These are phyloP conservation scores for Heracleum sosnowskyi DNA, from an alignment of 129 eudicot species.

Conservation along the genomic window DNA sequence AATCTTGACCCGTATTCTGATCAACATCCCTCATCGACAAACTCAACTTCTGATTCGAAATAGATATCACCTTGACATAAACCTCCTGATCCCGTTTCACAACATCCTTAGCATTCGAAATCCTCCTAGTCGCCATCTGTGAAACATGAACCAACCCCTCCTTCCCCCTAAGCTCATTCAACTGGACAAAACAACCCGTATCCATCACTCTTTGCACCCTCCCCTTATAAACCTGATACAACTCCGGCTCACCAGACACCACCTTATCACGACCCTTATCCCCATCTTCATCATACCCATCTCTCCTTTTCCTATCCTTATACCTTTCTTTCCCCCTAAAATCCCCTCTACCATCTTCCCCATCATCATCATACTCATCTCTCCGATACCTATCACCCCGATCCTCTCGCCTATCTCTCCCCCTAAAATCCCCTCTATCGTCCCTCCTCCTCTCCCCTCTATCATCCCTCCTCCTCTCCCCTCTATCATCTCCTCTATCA, in stretches of 20 bases:
- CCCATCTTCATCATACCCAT: conserved; percentile 19
- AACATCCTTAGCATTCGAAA: conserved; percentile 58
- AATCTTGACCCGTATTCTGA: conserved; percentile 70
- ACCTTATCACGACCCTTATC: conserved; percentile 18
- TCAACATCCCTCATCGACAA: conserved; percentile 90
- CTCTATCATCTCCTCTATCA: conserved; percentile 10
- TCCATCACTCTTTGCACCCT: conserved; percentile 76
- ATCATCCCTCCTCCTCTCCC: conserved; percentile 14
- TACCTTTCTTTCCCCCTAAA: conserved; percentile 11
- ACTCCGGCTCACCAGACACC: conserved; percentile 35
- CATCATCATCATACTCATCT: conserved; percentile 18
- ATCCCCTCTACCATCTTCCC: conserved; percentile 11
- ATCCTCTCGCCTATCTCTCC: too few relatives aligned
- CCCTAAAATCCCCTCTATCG: conserved; percentile 1
- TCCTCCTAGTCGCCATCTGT: conserved; percentile 68
- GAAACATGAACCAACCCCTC: conserved; percentile 84
- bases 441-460: conserved; percentile 8
- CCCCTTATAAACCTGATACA: conserved; percentile 69
- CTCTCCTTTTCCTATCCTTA: conserved; percentile 11
- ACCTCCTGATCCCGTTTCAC: conserved; percentile 81
- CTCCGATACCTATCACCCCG: neutral
- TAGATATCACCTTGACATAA: conserved; percentile 65
- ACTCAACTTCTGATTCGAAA: conserved; percentile 60
- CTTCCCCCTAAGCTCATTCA: conserved; percentile 60
- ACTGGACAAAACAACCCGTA: conserved; percentile 77